These are phyloP conservation scores for Penicillium sp. DNA, from an alignment of 2,329 filamentous ascomycete genomes.

Conservation along the genomic window DNA sequence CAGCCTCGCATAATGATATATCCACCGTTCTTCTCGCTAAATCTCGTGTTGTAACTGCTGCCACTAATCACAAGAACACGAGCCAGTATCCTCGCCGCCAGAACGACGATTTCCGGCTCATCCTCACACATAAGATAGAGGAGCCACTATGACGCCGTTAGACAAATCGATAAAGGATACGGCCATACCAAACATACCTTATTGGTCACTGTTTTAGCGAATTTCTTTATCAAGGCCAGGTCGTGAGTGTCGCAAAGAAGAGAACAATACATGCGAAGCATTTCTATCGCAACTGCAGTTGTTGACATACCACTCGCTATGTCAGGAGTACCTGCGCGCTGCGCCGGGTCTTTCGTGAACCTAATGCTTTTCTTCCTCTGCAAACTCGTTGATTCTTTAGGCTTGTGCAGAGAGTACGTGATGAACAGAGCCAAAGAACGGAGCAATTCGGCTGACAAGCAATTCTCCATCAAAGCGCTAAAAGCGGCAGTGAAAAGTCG, in stretches of 20 bases:
- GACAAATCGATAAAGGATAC: neutral
- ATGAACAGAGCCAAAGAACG: slow-evolving; percentile 89
- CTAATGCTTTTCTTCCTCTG: slow-evolving; percentile 53
- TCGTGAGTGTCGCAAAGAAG: slow-evolving; percentile 77
- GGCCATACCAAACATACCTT: slow-evolving; percentile 64
- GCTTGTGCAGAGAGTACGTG: slow-evolving; percentile 84
- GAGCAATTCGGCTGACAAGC: slow-evolving; percentile 81
- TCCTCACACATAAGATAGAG: slow-evolving; percentile 88
- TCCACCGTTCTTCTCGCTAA: slow-evolving; percentile 82
- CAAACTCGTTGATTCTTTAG: slow-evolving; percentile 46
- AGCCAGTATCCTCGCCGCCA: slow-evolving; percentile 81
- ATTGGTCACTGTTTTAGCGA: slow-evolving; percentile 92
- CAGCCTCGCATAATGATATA: slow-evolving; percentile 84
- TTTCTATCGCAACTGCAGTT: slow-evolving; percentile 72
- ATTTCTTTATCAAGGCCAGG: slow-evolving; percentile 74
- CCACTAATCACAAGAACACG: slow-evolving; percentile 85
- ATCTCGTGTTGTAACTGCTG: slow-evolving; percentile 79
- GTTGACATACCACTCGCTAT: slow-evolving; percentile 54
- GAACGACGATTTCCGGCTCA: slow-evolving; percentile 79
- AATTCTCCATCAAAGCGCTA: slow-evolving; percentile 77
- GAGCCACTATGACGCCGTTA: slow-evolving; percentile 68
- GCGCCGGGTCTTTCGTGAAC: slow-evolving; percentile 36
- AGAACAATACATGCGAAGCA: slow-evolving; percentile 77
- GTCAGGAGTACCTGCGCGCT: slow-evolving; percentile 41
- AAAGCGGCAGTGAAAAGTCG: slow-evolving; percentile 80